Conservation (phyloP, 2,329 filamentous ascomycete species). For the Aureobasidium sp. region DNA sequence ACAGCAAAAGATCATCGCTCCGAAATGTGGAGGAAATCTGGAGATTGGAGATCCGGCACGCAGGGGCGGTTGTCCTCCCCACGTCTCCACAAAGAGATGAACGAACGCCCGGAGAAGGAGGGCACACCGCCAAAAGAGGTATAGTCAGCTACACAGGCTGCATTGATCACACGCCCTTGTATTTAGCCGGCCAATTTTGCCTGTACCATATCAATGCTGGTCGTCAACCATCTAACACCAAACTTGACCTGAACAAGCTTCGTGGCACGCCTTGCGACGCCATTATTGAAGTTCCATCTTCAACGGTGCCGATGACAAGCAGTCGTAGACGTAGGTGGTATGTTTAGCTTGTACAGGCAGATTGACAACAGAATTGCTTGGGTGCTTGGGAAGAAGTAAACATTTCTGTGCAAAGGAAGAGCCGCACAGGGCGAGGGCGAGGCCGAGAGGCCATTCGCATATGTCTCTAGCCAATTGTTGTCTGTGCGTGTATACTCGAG, state of each 20-base stretch:
- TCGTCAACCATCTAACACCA: neutral
- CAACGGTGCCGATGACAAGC: neutral
- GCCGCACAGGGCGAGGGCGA: neutral
- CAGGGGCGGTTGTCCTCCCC: neutral
- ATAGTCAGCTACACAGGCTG: neutral
- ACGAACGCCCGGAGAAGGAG: slow-evolving; percentile 5
- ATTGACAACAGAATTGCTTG: neutral
- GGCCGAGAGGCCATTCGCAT: no score
- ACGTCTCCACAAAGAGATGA: neutral
- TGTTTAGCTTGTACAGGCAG: neutral
- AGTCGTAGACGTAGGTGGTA: slow-evolving; percentile 4
- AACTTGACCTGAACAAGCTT: slow-evolving; percentile 2
- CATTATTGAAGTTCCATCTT: neutral
- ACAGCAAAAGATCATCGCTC: neutral
- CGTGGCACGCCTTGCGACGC: neutral
- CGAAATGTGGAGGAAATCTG: slow-evolving; percentile 2
- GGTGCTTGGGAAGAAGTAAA: neutral
- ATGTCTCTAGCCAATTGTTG: neutral
- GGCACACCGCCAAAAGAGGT: neutral
- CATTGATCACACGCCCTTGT: neutral
- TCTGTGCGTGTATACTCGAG: neutral
- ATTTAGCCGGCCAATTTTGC: slow-evolving; percentile 10
- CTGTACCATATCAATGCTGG: neutral
- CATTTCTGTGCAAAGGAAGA: neutral
- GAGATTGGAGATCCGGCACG: neutral